These are phyloP conservation scores for Claviceps sp. DNA, from an alignment of 2,329 filamentous ascomycete species.

Conservation along the genomic window DNA sequence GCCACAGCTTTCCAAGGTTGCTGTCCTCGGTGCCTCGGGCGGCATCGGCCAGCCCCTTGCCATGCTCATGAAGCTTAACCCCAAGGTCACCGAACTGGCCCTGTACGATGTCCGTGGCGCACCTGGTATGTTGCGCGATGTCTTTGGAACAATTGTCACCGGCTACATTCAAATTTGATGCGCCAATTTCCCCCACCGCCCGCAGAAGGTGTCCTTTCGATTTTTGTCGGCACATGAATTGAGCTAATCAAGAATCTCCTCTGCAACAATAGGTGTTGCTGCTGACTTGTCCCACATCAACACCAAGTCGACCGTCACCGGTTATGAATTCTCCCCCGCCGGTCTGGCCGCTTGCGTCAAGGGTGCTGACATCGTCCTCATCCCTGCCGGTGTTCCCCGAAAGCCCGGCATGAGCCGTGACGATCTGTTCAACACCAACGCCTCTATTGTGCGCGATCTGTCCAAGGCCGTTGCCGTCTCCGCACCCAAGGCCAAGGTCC, in stretches of 20 bases:
- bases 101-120: constrained; percentile 95
- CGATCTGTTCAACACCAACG: constrained; percentile 99
- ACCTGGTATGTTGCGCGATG: constrained; percentile 54
- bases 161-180: not conserved
- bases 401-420: constrained; percentile 99
- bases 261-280: constrained; percentile 64
- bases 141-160: not conserved
- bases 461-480: constrained; percentile 87
- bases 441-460: constrained; percentile 95
- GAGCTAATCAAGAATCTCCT: not conserved
- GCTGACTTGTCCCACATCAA: constrained; percentile 98
- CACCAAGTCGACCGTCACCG: constrained; percentile 90
- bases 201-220: too few relatives aligned
- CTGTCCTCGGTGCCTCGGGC: constrained; percentile 90
- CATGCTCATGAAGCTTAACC: constrained; percentile 97
- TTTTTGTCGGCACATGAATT: not conserved
- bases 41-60: constrained; percentile 98
- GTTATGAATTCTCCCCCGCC: constrained; percentile 65
- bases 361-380: constrained; percentile 86
- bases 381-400: constrained; percentile 95
- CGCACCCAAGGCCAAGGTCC: constrained; percentile 82
- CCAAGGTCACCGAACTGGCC: constrained; percentile 80
- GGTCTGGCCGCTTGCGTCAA: constrained; percentile 71
- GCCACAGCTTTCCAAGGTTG: constrained; percentile 81
- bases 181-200: constrained; percentile 6